Evolutionary conservation across 306 rosid genomes (phyloP).

Genomic region (Oxytropis ochrocephala): DNA sequence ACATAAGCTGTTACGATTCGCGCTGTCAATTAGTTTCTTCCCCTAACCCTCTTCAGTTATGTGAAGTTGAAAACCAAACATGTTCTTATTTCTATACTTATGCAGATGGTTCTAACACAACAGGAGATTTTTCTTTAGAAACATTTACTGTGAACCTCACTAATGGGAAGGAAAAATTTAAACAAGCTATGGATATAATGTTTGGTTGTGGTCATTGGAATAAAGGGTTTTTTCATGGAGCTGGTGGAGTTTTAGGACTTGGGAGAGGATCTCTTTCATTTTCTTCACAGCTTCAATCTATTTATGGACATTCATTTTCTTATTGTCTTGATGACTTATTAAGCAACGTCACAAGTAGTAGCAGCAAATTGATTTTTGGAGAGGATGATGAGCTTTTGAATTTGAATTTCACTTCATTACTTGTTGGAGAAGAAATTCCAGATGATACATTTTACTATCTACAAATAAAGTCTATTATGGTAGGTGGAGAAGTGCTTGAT

Average conservation of each 20-base stretch:
- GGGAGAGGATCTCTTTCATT: conserved; percentile 77
- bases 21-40: conserved; percentile 53
- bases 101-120: conserved; percentile 76
- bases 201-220: conserved; percentile 92
- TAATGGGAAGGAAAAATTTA: conserved; percentile 26
- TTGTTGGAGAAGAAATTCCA: conserved; percentile 45
- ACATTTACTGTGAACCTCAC: conserved; percentile 60
- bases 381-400: conserved; percentile 39
- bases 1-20: conserved; percentile 48
- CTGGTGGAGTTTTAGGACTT: conserved; percentile 65
- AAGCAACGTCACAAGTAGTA: conserved; percentile 42
- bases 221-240: conserved; percentile 70
- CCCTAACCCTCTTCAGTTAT: conserved; percentile 50
- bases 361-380: conserved; percentile 70
- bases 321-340: conserved; percentile 65
- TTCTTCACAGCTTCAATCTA: conserved; percentile 58
- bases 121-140: conserved; percentile 74
- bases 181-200: conserved; percentile 49
- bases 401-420: conserved; percentile 55
- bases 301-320: conserved; percentile 66
- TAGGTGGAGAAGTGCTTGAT: conserved; percentile 49
- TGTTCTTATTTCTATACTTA: conserved; percentile 73
- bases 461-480: conserved; percentile 45
- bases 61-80: conserved; percentile 51
- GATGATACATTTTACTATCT: conserved; percentile 70